These are phyloP conservation scores for Alternaria sp. DNA, from an alignment of 2,329 filamentous ascomycete genomes.

Conservation along the genomic window DNA sequence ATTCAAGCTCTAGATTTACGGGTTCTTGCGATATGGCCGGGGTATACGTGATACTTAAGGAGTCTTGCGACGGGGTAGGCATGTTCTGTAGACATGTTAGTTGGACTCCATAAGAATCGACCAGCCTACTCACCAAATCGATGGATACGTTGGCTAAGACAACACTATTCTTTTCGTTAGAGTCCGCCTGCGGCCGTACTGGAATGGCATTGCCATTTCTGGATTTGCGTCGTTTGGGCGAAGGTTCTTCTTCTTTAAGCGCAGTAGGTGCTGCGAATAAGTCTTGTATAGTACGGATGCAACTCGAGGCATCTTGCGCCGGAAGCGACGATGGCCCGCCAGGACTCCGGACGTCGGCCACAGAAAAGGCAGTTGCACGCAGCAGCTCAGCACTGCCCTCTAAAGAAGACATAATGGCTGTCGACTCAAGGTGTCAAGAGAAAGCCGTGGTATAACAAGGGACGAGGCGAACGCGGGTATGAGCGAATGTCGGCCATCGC, in stretches of 20 bases:
- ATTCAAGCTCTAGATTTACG: constrained; percentile 33
- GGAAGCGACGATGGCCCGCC: constrained; percentile 5
- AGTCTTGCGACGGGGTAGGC: constrained; percentile 1
- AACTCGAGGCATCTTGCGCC: constrained; percentile 21
- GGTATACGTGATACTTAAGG: background rate
- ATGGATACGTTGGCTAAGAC: constrained; percentile 39
- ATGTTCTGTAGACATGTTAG: constrained; percentile 18
- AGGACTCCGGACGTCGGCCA: background rate
- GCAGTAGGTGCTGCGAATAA: constrained; percentile 25
- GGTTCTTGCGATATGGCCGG: constrained; percentile 8
- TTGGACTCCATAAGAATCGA: background rate
- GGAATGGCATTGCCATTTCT: constrained; percentile 12
- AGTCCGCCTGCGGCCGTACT: constrained; percentile 4
- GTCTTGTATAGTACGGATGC: constrained; percentile 18
- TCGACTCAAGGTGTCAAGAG: background rate
- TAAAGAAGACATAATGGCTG: constrained; percentile 28
- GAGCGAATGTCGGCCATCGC: constrained; percentile 13
- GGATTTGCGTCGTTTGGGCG: constrained; percentile 42
- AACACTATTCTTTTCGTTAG: constrained; percentile 33
- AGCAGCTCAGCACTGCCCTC: constrained; percentile 28
- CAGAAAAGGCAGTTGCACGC: constrained; percentile 3
- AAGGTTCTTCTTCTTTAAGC: constrained; percentile 20
- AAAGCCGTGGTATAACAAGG: constrained; percentile 2
- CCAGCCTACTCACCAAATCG: constrained; percentile 33
- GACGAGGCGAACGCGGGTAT: constrained; percentile 16